Conservation (phyloP, 371 early-diverging fungal genomes). For the Mortierella sp. region DNA sequence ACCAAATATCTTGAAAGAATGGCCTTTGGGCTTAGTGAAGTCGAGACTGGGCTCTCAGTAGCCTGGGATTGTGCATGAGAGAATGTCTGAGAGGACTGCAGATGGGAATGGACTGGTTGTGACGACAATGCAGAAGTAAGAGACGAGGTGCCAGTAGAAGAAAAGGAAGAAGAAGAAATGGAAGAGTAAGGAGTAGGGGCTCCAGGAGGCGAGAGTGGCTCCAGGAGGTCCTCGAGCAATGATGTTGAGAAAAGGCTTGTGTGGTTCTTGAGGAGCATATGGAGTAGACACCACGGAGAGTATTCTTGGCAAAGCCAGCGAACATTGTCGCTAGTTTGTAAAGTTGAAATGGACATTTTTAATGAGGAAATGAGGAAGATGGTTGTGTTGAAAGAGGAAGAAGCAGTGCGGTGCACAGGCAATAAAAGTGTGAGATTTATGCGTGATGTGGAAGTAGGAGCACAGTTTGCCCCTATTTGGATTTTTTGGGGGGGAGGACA, state of each 20-base stretch:
- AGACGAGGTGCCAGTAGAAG: too few relatives aligned
- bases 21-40: constrained; percentile 11
- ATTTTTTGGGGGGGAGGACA: too few relatives aligned
- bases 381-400: background rate
- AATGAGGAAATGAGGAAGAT: background rate
- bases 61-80: background rate
- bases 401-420: too few relatives aligned
- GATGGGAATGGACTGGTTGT: background rate
- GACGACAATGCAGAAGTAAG: constrained; percentile 1
- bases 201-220: constrained; percentile 10
- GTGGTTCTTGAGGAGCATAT: constrained; percentile 48
- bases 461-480: background rate
- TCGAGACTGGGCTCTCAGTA: constrained; percentile 18
- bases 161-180: background rate
- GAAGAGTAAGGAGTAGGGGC: background rate
- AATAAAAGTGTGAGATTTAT: too few relatives aligned
- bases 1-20: constrained; percentile 35
- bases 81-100: background rate
- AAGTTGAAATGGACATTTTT: constrained; percentile 12
- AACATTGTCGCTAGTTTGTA: constrained; percentile 14
- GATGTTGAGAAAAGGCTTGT: constrained; percentile 14
- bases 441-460: too few relatives aligned
- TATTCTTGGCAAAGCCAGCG: constrained; percentile 24
- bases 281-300: constrained; percentile 43
- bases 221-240: constrained; percentile 41